These are phyloP conservation scores for Coniosporium tulheliwenetii DNA, from an alignment of 2,329 filamentous ascomycete genomes.

Conservation along the genomic window DNA sequence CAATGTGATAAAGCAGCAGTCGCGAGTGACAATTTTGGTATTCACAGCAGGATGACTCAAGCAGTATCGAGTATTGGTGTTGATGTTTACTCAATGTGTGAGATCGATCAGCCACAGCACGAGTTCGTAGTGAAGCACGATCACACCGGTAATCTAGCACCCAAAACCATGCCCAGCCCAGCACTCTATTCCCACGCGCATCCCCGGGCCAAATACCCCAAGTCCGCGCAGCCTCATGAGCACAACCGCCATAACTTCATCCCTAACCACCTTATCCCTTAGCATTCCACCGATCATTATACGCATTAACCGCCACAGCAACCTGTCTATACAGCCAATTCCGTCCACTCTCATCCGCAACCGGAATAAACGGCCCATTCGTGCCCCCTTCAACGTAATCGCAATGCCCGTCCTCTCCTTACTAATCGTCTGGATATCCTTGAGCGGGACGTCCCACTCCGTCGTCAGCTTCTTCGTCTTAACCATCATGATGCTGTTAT, in stretches of 20 bases:
- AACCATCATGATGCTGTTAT: slow-evolving; percentile 70
- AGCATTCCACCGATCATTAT: slow-evolving; percentile 51
- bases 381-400: slow-evolving; percentile 77
- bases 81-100: too few species aligned
- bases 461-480: slow-evolving; percentile 70
- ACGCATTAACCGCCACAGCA: slow-evolving; percentile 50
- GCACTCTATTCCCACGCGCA: too few species aligned
- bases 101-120: too few species aligned
- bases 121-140: too few species aligned
- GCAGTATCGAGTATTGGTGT: too few species aligned
- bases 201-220: too few species aligned
- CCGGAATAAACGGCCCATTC: slow-evolving; percentile 88
- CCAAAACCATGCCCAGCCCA: too few species aligned
- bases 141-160: too few species aligned
- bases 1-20: too few species aligned
- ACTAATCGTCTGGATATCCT: slow-evolving; percentile 90
- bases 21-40: too few species aligned
- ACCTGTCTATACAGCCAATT: slow-evolving; percentile 55
- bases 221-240: background rate
- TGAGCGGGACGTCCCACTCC: slow-evolving; percentile 93
- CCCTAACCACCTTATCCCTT: slow-evolving; percentile 25
- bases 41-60: too few species aligned
- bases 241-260: background rate
- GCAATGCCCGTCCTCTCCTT: slow-evolving; percentile 94
- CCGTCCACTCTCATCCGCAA: slow-evolving; percentile 66